These are phyloP conservation scores for Colletotrichum shisoi DNA, from an alignment of 2,329 filamentous ascomycete species.

Conservation along the genomic window DNA sequence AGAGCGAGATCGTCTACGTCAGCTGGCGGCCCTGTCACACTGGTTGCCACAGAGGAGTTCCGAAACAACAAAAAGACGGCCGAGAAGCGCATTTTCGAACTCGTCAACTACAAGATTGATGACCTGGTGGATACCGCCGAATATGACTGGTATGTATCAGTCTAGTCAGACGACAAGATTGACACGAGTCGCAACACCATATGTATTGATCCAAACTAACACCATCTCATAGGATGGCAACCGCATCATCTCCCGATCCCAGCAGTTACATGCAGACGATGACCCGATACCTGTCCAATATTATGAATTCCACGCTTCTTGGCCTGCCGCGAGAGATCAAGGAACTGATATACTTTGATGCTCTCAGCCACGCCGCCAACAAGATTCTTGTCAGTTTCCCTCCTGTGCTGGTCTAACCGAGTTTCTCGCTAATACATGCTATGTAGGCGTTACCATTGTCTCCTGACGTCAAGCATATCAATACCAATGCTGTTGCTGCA, in stretches of 20 bases:
- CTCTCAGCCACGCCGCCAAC: conserved; percentile 86
- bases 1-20: conserved; percentile 83
- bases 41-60: conserved; percentile 87
- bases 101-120: conserved; percentile 98
- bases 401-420: background rate
- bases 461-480: conserved; percentile 82
- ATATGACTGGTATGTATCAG: conserved; percentile 78
- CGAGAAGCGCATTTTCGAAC: conserved; percentile 96
- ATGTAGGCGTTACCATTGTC: conserved; percentile 77
- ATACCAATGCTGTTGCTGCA: conserved; percentile 81
- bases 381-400: conserved; percentile 73
- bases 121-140: conserved; percentile 96
- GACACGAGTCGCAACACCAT: background rate
- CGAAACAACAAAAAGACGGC: conserved; percentile 91
- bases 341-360: conserved; percentile 97
- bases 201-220: conserved; percentile 13
- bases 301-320: conserved; percentile 93
- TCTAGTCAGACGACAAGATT: background rate
- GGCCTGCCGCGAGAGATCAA: conserved; percentile 96
- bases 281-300: conserved; percentile 90
- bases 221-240: conserved; percentile 56
- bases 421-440: background rate
- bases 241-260: conserved; percentile 72
- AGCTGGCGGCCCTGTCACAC: conserved; percentile 78
- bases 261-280: conserved; percentile 96